Percentiles rank a stretch among this genome's conserved stretches.
Evolutionary conservation across 306 rosid genomes (phyloP).

Genomic region (Castanea crenata): DNA sequence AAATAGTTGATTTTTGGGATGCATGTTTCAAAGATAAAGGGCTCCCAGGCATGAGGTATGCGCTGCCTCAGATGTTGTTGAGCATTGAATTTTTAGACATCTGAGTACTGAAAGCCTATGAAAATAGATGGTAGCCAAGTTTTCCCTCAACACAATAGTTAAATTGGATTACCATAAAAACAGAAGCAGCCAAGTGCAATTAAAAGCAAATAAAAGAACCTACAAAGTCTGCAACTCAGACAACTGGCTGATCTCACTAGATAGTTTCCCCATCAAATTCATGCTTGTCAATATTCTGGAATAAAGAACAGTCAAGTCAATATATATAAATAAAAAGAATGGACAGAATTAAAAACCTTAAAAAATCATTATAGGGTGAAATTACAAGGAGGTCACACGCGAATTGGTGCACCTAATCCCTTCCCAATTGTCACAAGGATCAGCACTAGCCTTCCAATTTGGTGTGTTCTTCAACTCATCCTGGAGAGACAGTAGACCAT

Average conservation of each 20-base stretch:
- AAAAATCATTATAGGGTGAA: no score
- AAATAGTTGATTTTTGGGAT: neutral
- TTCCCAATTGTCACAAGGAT: no score
- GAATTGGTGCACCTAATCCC: no score
- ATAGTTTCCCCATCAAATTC: neutral
- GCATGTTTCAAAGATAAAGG: neutral
- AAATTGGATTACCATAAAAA: neutral
- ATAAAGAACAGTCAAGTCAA: neutral
- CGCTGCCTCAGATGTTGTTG: neutral
- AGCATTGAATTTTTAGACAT: neutral
- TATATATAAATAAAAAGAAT: neutral
- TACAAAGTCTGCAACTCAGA: neutral
- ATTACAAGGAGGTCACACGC: no score
- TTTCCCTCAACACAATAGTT: neutral
- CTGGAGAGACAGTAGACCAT: slow-evolving; percentile 20
- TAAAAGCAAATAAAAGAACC: neutral
- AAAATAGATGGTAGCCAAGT: neutral
- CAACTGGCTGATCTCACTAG: neutral
- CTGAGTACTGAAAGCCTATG: neutral
- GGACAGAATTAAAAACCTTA: neutral
- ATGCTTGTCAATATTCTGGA: neutral
- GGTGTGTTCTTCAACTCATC: slow-evolving; percentile 25
- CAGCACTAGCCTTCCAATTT: slow-evolving; percentile 26
- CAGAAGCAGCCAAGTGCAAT: neutral
- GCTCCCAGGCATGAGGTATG: neutral